Evolutionary conservation across 306 rosid genomes (phyloP), one percentile per base, ranked within the genome.

Genomic region (Styphnolobium japonicum): DNA sequence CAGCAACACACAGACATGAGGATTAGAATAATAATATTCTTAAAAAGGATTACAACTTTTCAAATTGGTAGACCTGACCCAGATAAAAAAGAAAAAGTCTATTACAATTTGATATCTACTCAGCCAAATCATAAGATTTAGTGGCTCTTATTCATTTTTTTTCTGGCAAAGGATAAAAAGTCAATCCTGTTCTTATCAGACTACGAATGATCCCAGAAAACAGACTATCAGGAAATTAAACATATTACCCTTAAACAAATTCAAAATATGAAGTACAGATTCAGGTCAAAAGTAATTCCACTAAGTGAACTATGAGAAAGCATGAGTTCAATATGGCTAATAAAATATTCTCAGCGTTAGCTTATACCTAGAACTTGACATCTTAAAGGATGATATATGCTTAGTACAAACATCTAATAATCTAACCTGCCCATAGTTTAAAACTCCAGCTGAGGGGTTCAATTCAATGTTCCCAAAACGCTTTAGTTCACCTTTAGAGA

Each of bases 371-470:
- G 48, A 73, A 55, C 19, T 45, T 45, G 37, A 18, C 8, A 67
- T 22, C 15, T 60, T 39, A 77, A 31, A 51, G 43, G 12, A 67
- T n/a, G 18, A 75, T 11, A 21, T 25, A n/a, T 8, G 68, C 12
- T 31, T 22, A 10, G 56, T 76, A n/a, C 82, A 73, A 45, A 46
- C 36, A 73, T 55, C 76, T 7, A 61, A 53, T 46, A 72, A 63
- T 60, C 74, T 65, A 80, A 95, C 98, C 98, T 95, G 98, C 46
- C 97, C 99, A 75, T 95, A 95, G 85, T 95, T 95, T 53, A 95
- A 68, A 70, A 95, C 90, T 66, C 97, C 99, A 3, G 99, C 92
- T 3, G 98, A 86, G 57, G 99, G 99, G 67, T 60, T 89, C 90
- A 95, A 68, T 79, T 95, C 97, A 53, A 95, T 93, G 84, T 95